Evolutionary conservation across 768 basidiomycete species (phyloP).

Genomic region (Serendipita sp.): DNA sequence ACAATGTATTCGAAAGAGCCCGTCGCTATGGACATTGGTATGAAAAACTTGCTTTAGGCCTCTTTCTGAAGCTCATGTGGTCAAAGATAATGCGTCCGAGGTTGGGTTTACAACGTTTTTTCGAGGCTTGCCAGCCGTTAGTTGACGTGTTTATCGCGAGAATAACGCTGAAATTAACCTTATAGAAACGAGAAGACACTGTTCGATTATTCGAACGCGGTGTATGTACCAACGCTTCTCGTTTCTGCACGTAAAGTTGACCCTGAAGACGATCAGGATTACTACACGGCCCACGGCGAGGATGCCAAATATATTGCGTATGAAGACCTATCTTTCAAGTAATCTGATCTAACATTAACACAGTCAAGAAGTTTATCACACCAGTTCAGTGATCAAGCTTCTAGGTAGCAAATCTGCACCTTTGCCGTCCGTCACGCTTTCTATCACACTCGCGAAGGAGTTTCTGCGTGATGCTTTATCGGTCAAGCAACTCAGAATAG

Average conservation of each 20-base stretch:
- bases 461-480: constrained; percentile 85
- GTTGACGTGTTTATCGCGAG: constrained; percentile 24
- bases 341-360: background rate
- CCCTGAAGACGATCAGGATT: constrained; percentile 27
- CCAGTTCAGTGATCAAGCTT: constrained; percentile 84
- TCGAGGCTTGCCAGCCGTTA: constrained; percentile 43
- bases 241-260: background rate
- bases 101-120: constrained; percentile 68
- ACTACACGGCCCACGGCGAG: constrained; percentile 73
- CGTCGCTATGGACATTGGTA: background rate
- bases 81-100: constrained; percentile 45
- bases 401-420: constrained; percentile 39
- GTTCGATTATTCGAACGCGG: constrained; percentile 72
- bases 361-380: constrained; percentile 53
- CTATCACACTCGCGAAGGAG: constrained; percentile 54
- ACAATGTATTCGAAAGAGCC: constrained; percentile 5
- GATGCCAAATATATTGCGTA: constrained; percentile 76
- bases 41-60: background rate
- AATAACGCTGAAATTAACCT: background rate
- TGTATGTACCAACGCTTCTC: constrained; percentile 14
- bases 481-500: constrained; percentile 72
- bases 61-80: background rate
- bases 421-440: constrained; percentile 65
- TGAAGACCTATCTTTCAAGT: constrained; percentile 18
- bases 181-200: constrained; percentile 34